Evolutionary conservation across 2,329 filamentous ascomycete species (phyloP), one percentile per base, ranked within the genome.

Genomic region (Ophidiomyces ophidiicola): DNA sequence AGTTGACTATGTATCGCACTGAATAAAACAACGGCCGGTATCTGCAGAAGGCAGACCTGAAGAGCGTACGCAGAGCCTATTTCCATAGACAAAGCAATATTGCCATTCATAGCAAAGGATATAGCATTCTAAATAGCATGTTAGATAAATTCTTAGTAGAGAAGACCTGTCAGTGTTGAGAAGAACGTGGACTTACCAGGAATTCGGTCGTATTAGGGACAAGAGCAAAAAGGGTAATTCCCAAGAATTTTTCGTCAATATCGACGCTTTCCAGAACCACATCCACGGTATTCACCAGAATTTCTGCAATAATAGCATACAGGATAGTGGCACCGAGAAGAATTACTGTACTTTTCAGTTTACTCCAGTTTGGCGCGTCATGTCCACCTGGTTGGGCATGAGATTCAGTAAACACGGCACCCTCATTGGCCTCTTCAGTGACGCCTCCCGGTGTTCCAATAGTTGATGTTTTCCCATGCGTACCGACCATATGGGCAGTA

Each of bases 171-270:
- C 12, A 18, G 17, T 11, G 12, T 7, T 18, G 20, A 35, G 30
- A 10, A 23, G 8, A 8, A n/a, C 36, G 15, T 12, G 25, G 15
- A 62, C 78, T 65, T 71, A 88, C 82, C 68, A 98, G 60, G 57
- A 98, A 98, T 57, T 98, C 90, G 1, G 90, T 98, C 1, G 90
- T 96, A 64, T 98, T 98, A 8, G 90, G 90, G 5, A 98, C 92
- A 46, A 98, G 70, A 4, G 92, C 88, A 60, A 98, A 98, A 32
- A 98, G 69, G 1, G 90, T 96, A 48, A 98, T 93, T 32, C 90
- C 90, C 41, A 98, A 66, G 62, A 98, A 96, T 60, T 98, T 98
- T 56, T 96, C 86, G 55, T 96, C 87, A 50, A 98, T 85, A 36
- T 86, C 78, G 39, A 92, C 81, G 46, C 82, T 87, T 47, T 88